Percentiles rank a stretch among this genome's conserved stretches.
Evolutionary conservation across 2,329 filamentous ascomycete genomes (phyloP).

Genomic region (Claviceps quebecensis): DNA sequence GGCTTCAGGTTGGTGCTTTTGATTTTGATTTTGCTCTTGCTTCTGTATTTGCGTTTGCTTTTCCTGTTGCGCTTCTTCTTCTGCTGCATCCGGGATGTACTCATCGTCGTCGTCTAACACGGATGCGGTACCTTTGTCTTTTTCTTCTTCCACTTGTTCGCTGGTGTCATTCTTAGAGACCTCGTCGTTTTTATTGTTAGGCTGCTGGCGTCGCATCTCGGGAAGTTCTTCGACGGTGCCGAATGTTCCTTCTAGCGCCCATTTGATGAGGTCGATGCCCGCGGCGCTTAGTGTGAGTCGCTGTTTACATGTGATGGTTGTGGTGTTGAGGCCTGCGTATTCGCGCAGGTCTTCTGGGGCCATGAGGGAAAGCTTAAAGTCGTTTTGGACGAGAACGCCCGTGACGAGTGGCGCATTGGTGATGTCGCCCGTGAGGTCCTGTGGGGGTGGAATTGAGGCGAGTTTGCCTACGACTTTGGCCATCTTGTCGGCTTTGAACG

Average conservation of each 20-base stretch:
- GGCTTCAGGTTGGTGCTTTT: conserved; percentile 31
- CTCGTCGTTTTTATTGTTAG: conserved; percentile 13
- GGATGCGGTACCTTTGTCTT: conserved; percentile 8
- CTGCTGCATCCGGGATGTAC: conserved; percentile 8
- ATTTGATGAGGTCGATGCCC: conserved; percentile 79
- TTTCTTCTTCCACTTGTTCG: conserved; percentile 18
- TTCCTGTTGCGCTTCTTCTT: conserved; percentile 4
- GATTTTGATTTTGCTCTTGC: neutral
- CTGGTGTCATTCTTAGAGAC: conserved; percentile 19
- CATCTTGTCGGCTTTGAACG: conserved; percentile 88
- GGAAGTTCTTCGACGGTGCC: conserved; percentile 64
- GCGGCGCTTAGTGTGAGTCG: conserved; percentile 77
- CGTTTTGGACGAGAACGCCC: conserved; percentile 90
- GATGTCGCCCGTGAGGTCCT: conserved; percentile 19
- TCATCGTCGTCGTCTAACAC: conserved; percentile 14
- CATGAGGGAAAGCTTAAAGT: conserved; percentile 96
- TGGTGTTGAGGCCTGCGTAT: conserved; percentile 93
- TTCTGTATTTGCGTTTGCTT: neutral
- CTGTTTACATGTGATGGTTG: conserved; percentile 85
- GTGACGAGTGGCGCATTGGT: conserved; percentile 47
- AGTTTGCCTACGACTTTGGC: conserved; percentile 94
- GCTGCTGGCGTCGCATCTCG: conserved; percentile 29
- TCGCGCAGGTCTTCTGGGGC: conserved; percentile 89
- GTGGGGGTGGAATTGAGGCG: conserved; percentile 63
- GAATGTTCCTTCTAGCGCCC: conserved; percentile 90